phyloP scores from a whole-genome alignment of 2,329 filamentous ascomycete genomes.

The Fusarium circinatum region DNA sequence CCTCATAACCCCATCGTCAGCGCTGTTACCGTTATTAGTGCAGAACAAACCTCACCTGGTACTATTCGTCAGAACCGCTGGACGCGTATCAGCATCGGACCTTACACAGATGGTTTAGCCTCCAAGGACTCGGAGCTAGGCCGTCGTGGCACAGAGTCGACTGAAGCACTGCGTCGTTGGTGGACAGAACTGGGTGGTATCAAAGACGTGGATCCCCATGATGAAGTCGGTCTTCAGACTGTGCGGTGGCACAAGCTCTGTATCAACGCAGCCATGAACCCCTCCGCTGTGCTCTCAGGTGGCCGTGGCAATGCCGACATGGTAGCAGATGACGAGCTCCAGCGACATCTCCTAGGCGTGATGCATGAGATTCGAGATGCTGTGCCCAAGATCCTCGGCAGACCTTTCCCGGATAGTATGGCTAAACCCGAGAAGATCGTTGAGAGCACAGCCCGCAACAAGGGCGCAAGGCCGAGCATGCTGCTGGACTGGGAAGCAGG shows the following conservation, averaged over 20 bases:
- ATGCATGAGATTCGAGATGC: slow-evolving; percentile 77
- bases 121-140: slow-evolving; percentile 48
- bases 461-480: slow-evolving; percentile 74
- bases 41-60: slow-evolving; percentile 71
- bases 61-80: slow-evolving; percentile 76
- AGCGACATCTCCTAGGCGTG: slow-evolving; percentile 69
- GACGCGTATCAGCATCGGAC: slow-evolving; percentile 77
- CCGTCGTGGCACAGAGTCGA: slow-evolving; percentile 53
- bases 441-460: slow-evolving; percentile 70
- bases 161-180: slow-evolving; percentile 62
- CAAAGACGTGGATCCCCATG: slow-evolving; percentile 71
- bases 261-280: slow-evolving; percentile 81
- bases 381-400: slow-evolving; percentile 70
- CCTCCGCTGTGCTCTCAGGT: slow-evolving; percentile 73
- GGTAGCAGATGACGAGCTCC: slow-evolving; percentile 70
- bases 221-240: slow-evolving; percentile 73
- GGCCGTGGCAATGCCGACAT: slow-evolving; percentile 74
- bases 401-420: slow-evolving; percentile 66
- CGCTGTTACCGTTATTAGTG: slow-evolving; percentile 75
- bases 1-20: slow-evolving; percentile 69
- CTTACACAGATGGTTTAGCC: slow-evolving; percentile 65
- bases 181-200: slow-evolving; percentile 68
- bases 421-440: slow-evolving; percentile 72
- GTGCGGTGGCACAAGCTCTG: slow-evolving; percentile 81
- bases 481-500: slow-evolving; percentile 75